Base-by-base conservation (phyloP, 2,329 filamentous ascomycete genomes). In the Ceratocystis destructans region DNA sequence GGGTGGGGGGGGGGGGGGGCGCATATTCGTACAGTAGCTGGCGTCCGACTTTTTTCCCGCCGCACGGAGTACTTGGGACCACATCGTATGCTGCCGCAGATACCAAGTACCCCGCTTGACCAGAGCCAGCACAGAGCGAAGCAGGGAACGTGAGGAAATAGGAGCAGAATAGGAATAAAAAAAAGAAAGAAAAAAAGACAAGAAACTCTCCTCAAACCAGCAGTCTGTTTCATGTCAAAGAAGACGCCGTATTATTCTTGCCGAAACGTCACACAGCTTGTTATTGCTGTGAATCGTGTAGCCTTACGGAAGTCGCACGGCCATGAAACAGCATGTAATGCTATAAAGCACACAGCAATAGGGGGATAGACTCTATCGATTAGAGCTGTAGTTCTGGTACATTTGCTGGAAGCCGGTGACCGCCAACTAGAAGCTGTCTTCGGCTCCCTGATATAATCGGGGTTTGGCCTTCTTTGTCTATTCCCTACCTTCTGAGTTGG, bases 31-130 rank as follows among this genome's bases (percentile, higher is more conserved):
- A 25, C 59, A 44, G 59, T 25, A 50, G 15, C 61, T 48, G 37
- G 37, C 61, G 61, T 63, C 25, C 37, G 20, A 31, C 10, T 17
- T 63, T 44, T 22, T 63, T 48, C 33, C 48, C 33, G 61, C 44
- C 44, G 61, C 61, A 63, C 61, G 61, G 61, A 46, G 61, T 63
- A 63, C 61, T 63, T 63, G 25, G 15, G 22, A 45, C 22, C 8
- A 10, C 33, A 28, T 33, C 28, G 61, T 46, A 63, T 28, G 31
- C 46, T 12, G 25, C 20, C 25, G 44, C 44, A 63, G 33, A 63
- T 48, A 28, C 44, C n/a, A 63, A 48, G 61, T 63, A 63, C 61
- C 61, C 61, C 44, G 44, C 61, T 10, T 17, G 5, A n/a, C 20
- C 20, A 44, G n/a, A 22, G 25, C 5, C 53, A 31, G 25, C 17